phyloP scores from a whole-genome alignment of 495 filamentous ascomycete species.

The Penicillium longicatenatum region DNA sequence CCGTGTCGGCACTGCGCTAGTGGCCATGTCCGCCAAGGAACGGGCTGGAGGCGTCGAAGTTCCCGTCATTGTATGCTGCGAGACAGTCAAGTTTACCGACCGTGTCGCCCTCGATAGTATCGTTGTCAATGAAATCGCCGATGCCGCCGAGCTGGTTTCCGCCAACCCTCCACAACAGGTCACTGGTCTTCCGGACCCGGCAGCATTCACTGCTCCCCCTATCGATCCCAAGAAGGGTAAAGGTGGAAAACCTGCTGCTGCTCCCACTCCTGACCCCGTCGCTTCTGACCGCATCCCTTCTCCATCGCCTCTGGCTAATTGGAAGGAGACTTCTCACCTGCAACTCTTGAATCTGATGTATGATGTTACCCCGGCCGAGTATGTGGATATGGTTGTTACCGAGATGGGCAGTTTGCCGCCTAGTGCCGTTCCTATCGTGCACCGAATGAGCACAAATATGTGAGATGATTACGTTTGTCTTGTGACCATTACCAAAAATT shows the following conservation, averaged over 20 bases:
- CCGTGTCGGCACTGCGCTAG: constrained; percentile 80
- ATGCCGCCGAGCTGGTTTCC: constrained; percentile 61
- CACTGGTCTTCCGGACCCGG: constrained; percentile 39
- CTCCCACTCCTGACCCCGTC: constrained; percentile 27
- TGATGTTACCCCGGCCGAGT: constrained; percentile 90
- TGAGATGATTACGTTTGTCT: constrained; percentile 19
- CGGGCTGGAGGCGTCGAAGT: constrained; percentile 57
- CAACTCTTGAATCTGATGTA: constrained; percentile 85
- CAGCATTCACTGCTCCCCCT: constrained; percentile 24
- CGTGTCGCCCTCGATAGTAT: constrained; percentile 87
- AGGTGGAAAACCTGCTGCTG: constrained; percentile 35
- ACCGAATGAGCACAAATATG: constrained; percentile 52
- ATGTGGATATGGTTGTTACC: constrained; percentile 84
- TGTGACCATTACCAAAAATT: constrained; percentile 2
- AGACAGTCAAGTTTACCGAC: constrained; percentile 95
- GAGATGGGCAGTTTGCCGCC: constrained; percentile 89
- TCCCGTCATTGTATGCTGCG: constrained; percentile 88
- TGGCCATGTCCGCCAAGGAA: constrained; percentile 84
- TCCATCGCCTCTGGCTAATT: constrained; percentile 51
- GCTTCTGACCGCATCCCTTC: constrained; percentile 18
- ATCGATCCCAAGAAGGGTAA: constrained; percentile 33
- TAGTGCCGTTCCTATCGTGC: constrained; percentile 67
- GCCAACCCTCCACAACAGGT: constrained; percentile 36
- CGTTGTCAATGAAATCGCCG: constrained; percentile 87
- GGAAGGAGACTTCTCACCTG: constrained; percentile 62